Evolutionary conservation across 192 early-diverging fungal genomes (phyloP), one percentile per base, ranked within the genome.

Genomic region (Backusella australiensis): DNA sequence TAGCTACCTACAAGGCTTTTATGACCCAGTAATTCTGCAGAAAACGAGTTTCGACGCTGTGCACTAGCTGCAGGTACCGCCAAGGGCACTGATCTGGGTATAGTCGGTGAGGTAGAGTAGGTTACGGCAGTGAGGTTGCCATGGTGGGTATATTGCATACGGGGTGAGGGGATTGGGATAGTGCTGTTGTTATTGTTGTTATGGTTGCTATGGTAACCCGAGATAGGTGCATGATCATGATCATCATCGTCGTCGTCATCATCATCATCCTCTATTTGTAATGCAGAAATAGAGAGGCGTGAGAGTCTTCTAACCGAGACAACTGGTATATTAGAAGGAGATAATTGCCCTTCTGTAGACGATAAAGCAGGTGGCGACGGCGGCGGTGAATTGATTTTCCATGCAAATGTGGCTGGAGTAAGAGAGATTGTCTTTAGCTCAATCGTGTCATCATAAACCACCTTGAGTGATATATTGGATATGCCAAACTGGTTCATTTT

Each of bases 1-100:
- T 86, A 88, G 17, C 85, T 86, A 6, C 87, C 87, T 8, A 86
- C 85, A 12, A 88, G 72, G 26, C 85, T 81, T 12, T 84, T 77
- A 5, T 71, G 70, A 2, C 56, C 71, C 79, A 82, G 4, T 78
- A 39, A 49, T 80, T 81, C 4, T 69, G 78, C 44, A 72, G 78
- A 21, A 69, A 74, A 36, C 21, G 52, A 52, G 70, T 74, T 23
- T 41, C 71, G 32, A 67, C 75, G 35, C 35, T 63, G 56, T 29
- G 56, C 12, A 5, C 42, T 44, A 14, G 42, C 15, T 12, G 42
- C 23, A 12, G 56, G 56, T 14, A 63, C 68, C 21, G 78, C 21
- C 6, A 74, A 80, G 7, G 77, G 75, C 39, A 76, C 70, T 11
- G 78, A 72, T 63, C 5, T 76, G 46, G 19, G 29, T 23, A 63